These are phyloP conservation scores for Platanthera zijinensis DNA, from an alignment of 106 monocot species.

Conservation along the genomic window DNA sequence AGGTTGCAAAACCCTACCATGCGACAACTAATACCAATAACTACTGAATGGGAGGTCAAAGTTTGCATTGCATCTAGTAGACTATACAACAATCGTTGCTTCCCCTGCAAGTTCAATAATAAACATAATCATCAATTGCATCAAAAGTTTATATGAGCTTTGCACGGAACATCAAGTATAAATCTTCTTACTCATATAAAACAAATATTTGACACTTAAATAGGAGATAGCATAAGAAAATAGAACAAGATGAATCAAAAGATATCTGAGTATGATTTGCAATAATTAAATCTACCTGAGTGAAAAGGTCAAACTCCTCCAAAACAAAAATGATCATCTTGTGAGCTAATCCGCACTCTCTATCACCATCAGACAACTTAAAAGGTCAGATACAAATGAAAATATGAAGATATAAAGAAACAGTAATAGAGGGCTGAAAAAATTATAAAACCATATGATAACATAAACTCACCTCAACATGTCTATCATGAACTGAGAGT, in stretches of 20 bases:
- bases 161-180: neutral
- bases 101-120: conserved; percentile 51
- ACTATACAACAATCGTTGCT: conserved; percentile 90
- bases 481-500: conserved; percentile 79
- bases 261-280: neutral
- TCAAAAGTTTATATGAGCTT: neutral
- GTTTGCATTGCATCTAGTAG: conserved; percentile 93
- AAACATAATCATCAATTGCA: neutral
- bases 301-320: conserved; percentile 90
- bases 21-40: conserved; percentile 84
- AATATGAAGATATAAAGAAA: neutral
- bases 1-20: conserved; percentile 44
- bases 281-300: conserved; percentile 47
- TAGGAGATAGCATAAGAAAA: neutral
- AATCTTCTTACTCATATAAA: neutral
- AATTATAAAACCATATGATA: neutral
- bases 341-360: conserved; percentile 90
- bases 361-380: conserved; percentile 17
- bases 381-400: conserved; percentile 1
- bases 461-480: conserved; percentile 56
- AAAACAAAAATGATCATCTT: conserved; percentile 72
- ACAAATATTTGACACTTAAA: neutral
- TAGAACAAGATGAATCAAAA: neutral
- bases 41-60: conserved; percentile 67
- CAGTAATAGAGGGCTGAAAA: neutral